Percentiles rank a stretch among this genome's conserved stretches.
phyloP scores from a whole-genome alignment of 2,329 filamentous ascomycete genomes.

The Emergomyces africanus region DNA sequence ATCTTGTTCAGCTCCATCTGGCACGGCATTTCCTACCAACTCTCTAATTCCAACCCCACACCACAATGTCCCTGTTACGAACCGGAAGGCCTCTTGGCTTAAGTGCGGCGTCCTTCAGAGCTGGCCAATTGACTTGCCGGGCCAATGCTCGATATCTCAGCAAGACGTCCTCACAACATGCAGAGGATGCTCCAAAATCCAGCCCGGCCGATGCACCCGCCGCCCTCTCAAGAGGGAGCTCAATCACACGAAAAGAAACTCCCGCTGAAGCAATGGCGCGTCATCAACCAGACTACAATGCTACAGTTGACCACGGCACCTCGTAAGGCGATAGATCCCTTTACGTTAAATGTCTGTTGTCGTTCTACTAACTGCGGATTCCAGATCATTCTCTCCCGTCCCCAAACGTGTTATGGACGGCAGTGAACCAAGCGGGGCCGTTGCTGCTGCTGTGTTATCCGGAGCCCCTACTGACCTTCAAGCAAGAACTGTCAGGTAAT shows the following conservation, averaged over 20 bases:
- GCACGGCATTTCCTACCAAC: background rate
- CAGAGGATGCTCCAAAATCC: constrained; percentile 28
- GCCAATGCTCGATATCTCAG: constrained; percentile 27
- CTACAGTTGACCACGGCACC: constrained; percentile 72
- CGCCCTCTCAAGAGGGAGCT: constrained; percentile 25
- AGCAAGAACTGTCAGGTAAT: constrained; percentile 80
- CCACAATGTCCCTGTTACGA: constrained; percentile 55
- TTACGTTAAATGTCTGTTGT: constrained; percentile 4
- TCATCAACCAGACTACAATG: constrained; percentile 71
- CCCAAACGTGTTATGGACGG: constrained; percentile 84
- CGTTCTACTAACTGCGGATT: constrained; percentile 37
- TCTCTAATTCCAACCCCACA: constrained; percentile 9
- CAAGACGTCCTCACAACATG: constrained; percentile 31
- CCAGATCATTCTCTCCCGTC: constrained; percentile 77
- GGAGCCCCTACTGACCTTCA: constrained; percentile 90
- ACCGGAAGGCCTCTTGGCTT: constrained; percentile 25
- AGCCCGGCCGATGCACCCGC: constrained; percentile 32
- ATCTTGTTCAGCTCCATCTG: background rate
- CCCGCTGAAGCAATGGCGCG: constrained; percentile 40
- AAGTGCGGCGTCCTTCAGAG: constrained; percentile 22
- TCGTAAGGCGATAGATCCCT: constrained; percentile 49
- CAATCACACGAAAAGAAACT: constrained; percentile 39
- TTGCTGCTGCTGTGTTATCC: constrained; percentile 76
- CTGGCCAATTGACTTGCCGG: constrained; percentile 18
- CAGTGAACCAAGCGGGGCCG: constrained; percentile 61